These are phyloP conservation scores for Wickerhamiella slavikovae DNA, from an alignment of 805 yeast species.

Conservation along the genomic window DNA sequence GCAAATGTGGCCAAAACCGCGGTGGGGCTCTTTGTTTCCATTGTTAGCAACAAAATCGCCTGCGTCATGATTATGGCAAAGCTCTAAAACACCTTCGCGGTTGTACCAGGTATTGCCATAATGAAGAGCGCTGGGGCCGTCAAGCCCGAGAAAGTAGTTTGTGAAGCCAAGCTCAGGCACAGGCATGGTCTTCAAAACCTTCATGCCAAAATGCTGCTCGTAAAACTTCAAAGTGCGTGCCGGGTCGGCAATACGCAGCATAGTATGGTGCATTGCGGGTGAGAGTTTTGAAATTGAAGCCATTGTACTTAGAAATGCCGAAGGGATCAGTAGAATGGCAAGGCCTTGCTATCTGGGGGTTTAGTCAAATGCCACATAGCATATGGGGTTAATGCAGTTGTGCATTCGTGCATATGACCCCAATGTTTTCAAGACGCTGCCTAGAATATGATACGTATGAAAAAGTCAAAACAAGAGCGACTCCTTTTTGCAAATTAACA, in stretches of 20 bases:
- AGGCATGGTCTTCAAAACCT: slow-evolving; percentile 29
- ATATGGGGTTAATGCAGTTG: too few relatives aligned
- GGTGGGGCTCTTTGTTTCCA: slow-evolving; percentile 67
- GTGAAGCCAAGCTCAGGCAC: slow-evolving; percentile 38
- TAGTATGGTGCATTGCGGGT: slow-evolving; percentile 17
- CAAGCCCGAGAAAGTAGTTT: slow-evolving; percentile 47
- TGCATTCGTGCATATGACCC: too few relatives aligned
- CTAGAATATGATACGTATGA: too few relatives aligned
- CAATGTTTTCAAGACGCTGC: too few relatives aligned
- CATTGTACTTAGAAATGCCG: too few relatives aligned
- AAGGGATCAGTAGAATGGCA: too few relatives aligned
- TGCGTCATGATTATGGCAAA: slow-evolving; percentile 63
- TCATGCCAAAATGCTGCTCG: slow-evolving; percentile 53
- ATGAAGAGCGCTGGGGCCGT: slow-evolving; percentile 22
- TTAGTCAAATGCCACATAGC: too few relatives aligned
- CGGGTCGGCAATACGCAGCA: slow-evolving; percentile 71
- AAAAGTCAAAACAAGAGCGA: too few relatives aligned
- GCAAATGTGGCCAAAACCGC: slow-evolving; percentile 92
- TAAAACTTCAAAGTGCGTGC: slow-evolving; percentile 53
- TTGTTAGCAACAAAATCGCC: slow-evolving; percentile 44
- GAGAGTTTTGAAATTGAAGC: too few relatives aligned
- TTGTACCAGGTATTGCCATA: slow-evolving; percentile 19
- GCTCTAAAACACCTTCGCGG: slow-evolving; percentile 55
- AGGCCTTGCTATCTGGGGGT: too few relatives aligned
- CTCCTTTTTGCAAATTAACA: too few relatives aligned